Evolutionary conservation across 2,329 filamentous ascomycete species (phyloP).

Genomic region (Colletotrichum camelliae): DNA sequence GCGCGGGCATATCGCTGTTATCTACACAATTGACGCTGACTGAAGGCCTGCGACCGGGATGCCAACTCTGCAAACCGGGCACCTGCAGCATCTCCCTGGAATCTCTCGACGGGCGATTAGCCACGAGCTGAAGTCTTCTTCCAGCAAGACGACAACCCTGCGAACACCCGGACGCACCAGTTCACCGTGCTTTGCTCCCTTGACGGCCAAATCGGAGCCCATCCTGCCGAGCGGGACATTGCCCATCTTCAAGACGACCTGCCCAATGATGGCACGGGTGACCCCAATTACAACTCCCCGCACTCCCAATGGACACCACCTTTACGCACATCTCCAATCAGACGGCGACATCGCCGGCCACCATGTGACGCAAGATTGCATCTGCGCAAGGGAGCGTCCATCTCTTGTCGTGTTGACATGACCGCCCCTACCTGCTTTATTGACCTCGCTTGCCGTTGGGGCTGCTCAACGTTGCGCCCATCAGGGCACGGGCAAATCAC

Average conservation of each 20-base stretch:
- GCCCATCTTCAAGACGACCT: neutral
- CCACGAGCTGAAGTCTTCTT: neutral
- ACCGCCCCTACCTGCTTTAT: neutral
- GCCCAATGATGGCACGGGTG: slow-evolving; percentile 2
- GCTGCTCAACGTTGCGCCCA: neutral
- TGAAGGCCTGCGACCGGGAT: neutral
- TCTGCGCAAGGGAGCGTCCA: neutral
- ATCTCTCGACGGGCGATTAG: neutral
- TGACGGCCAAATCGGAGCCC: neutral
- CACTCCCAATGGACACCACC: slow-evolving; percentile 15
- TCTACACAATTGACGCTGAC: neutral
- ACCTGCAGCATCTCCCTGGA: neutral
- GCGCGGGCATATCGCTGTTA: neutral
- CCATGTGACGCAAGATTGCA: slow-evolving; percentile 22
- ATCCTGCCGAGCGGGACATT: neutral
- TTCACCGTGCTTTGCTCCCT: neutral
- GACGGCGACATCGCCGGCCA: neutral
- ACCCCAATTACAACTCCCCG: slow-evolving; percentile 15
- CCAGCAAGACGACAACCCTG: neutral
- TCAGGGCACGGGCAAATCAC: slow-evolving; percentile 5
- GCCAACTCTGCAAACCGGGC: neutral
- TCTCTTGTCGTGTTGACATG: neutral
- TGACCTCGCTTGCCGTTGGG: neutral
- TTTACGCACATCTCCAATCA: slow-evolving; percentile 5
- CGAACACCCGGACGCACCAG: neutral